These are phyloP conservation scores for barrel medic (Medicago truncatula) DNA, from an alignment of 306 rosid species.

Conservation along the genomic window DNA sequence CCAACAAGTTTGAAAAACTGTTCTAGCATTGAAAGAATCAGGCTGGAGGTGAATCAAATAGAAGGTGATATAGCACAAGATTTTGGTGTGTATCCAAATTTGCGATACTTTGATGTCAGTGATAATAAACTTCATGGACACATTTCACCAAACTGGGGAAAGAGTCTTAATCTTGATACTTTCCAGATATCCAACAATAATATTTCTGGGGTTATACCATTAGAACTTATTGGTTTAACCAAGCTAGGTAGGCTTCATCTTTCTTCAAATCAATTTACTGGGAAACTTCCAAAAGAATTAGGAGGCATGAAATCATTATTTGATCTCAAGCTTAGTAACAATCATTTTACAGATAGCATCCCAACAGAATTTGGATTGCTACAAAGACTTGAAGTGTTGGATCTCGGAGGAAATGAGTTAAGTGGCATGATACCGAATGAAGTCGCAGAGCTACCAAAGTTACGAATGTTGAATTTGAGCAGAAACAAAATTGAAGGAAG, in stretches of 20 bases:
- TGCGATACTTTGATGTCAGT: slow-evolving; percentile 39
- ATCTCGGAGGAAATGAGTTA: slow-evolving; percentile 34
- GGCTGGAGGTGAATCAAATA: slow-evolving; percentile 40
- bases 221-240: slow-evolving; percentile 23
- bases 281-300: slow-evolving; percentile 51
- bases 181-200: slow-evolving; percentile 36
- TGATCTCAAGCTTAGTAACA: slow-evolving; percentile 13
- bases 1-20: slow-evolving; percentile 44
- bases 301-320: slow-evolving; percentile 6
- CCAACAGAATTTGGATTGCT: slow-evolving; percentile 34
- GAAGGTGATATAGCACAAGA: slow-evolving; percentile 47
- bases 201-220: slow-evolving; percentile 42
- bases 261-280: slow-evolving; percentile 42
- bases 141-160: slow-evolving; percentile 46
- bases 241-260: slow-evolving; percentile 40
- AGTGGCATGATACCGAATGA: slow-evolving; percentile 39
- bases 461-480: slow-evolving; percentile 36
- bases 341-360: slow-evolving; percentile 30
- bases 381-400: slow-evolving; percentile 24
- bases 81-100: slow-evolving; percentile 45
- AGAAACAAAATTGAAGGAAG: slow-evolving; percentile 36
- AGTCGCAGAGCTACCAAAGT: neutral
- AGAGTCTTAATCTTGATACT: neutral
- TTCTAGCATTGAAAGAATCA: slow-evolving; percentile 36
- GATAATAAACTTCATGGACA: slow-evolving; percentile 45